Evolutionary conservation across 1,284 basidiomycete genomes (phyloP).

Genomic region (Phlebopus sp.): DNA sequence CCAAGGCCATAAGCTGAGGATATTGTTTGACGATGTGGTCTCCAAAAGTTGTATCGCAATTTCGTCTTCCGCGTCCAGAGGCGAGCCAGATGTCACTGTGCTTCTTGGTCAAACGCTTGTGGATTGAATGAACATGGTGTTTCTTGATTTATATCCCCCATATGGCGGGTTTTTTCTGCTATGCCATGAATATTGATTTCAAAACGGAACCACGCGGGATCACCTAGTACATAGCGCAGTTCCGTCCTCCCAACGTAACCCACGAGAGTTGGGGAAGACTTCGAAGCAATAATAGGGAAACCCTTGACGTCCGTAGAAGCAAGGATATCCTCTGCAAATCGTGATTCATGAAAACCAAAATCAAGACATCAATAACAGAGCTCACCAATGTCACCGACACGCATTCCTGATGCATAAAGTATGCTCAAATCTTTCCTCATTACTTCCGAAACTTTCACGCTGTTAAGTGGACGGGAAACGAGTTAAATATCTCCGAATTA

Average conservation of each 20-base stretch:
- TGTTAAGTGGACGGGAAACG: conserved; percentile 10
- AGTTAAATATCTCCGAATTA: conserved; percentile 7
- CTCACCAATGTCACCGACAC: conserved; percentile 76
- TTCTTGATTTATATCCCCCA: conserved; percentile 58
- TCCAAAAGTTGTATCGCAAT: conserved; percentile 59
- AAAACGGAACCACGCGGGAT: neutral
- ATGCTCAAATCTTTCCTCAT: conserved; percentile 83
- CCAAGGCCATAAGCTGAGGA: conserved; percentile 84
- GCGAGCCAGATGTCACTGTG: conserved; percentile 49
- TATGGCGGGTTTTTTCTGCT: conserved; percentile 68
- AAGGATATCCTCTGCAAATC: conserved; percentile 61
- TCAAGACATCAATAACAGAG: conserved; percentile 9
- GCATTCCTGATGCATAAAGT: conserved; percentile 74
- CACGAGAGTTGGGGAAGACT: conserved; percentile 56
- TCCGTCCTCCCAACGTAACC: conserved; percentile 92
- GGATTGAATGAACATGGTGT: conserved; percentile 72
- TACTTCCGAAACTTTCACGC: conserved; percentile 71
- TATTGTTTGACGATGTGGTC: conserved; percentile 50
- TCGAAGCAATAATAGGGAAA: conserved; percentile 79
- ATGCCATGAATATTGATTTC: neutral
- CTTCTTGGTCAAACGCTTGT: conserved; percentile 42
- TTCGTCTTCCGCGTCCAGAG: conserved; percentile 66
- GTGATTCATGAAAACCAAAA: neutral
- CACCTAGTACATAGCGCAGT: conserved; percentile 82
- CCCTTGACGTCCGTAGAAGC: conserved; percentile 79